Evolutionary conservation across 805 yeast species (phyloP).

Genomic region (Candida sanyiensis): DNA sequence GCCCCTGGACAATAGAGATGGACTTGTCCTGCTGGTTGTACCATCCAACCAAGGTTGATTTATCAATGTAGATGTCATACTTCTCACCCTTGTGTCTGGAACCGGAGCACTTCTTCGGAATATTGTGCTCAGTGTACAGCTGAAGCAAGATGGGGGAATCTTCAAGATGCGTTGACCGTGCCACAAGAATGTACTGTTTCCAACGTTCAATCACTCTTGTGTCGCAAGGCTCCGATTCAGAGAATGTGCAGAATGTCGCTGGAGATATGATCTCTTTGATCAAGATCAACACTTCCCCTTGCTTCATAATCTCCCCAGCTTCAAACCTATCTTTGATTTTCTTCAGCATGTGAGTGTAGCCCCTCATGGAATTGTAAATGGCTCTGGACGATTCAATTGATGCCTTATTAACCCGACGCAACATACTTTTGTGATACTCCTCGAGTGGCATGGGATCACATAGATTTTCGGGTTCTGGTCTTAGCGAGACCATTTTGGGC

Average conservation of each 20-base stretch:
- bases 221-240: conserved; percentile 47
- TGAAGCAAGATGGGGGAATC: conserved; percentile 55
- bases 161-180: conserved; percentile 51
- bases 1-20: conserved; percentile 41
- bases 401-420: conserved; percentile 18
- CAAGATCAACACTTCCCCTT: conserved; percentile 66
- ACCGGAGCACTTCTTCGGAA: conserved; percentile 18
- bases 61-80: conserved; percentile 29
- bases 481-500: conserved; percentile 2
- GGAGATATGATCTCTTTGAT: conserved; percentile 36
- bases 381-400: conserved; percentile 18
- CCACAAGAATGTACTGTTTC: conserved; percentile 73
- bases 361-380: conserved; percentile 13
- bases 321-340: conserved; percentile 30
- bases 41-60: conserved; percentile 38
- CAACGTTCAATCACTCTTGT: conserved; percentile 64
- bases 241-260: conserved; percentile 28
- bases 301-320: conserved; percentile 58
- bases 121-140: conserved; percentile 46
- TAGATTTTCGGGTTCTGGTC: conserved; percentile 7
- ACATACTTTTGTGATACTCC: neutral
- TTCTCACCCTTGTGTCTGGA: conserved; percentile 17
- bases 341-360: conserved; percentile 20
- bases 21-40: conserved; percentile 70
- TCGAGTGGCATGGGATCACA: conserved; percentile 2